phyloP scores from a whole-genome alignment of 805 yeast species.

The Starmerella tilneyi region DNA sequence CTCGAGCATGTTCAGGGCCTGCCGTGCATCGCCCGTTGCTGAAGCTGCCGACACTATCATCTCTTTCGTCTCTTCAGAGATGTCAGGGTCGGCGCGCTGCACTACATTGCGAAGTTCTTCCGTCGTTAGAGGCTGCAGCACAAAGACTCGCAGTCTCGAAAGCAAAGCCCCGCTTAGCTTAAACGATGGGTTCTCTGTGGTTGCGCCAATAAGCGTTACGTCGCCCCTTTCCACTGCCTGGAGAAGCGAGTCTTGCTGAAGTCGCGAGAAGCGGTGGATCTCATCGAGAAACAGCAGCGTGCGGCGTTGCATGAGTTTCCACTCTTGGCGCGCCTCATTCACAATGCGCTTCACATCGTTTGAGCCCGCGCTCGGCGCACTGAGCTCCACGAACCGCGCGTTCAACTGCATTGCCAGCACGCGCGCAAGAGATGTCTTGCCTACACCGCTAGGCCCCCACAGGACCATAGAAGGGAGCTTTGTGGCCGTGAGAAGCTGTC shows the following conservation, averaged over 20 bases:
- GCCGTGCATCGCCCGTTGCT: slow-evolving; percentile 81
- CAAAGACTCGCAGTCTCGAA: slow-evolving; percentile 75
- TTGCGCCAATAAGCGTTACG: slow-evolving; percentile 83
- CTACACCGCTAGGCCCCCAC: slow-evolving; percentile 96
- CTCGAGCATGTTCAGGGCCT: slow-evolving; percentile 72
- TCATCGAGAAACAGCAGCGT: slow-evolving; percentile 84
- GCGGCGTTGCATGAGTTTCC: slow-evolving; percentile 40
- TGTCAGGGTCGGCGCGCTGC: slow-evolving; percentile 45
- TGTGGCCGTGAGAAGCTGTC: slow-evolving; percentile 46
- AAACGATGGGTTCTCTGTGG: slow-evolving; percentile 88
- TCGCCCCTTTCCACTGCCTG: slow-evolving; percentile 79
- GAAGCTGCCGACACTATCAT: slow-evolving; percentile 50
- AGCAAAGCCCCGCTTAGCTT: slow-evolving; percentile 71
- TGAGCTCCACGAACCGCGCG: slow-evolving; percentile 61
- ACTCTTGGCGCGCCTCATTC: slow-evolving; percentile 40
- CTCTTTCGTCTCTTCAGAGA: slow-evolving; percentile 49
- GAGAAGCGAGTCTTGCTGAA: slow-evolving; percentile 79
- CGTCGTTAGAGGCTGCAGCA: slow-evolving; percentile 43
- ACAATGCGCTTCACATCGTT: slow-evolving; percentile 56
- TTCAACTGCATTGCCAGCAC: slow-evolving; percentile 46
- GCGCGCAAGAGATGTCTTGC: slow-evolving; percentile 77
- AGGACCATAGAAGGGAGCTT: slow-evolving; percentile 67
- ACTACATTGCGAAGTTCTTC: slow-evolving; percentile 47
- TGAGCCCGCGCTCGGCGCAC: slow-evolving; percentile 69
- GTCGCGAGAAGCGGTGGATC: slow-evolving; percentile 74